Evolutionary conservation across 768 basidiomycete species (phyloP).

Genomic region (Dioszegia crocea): DNA sequence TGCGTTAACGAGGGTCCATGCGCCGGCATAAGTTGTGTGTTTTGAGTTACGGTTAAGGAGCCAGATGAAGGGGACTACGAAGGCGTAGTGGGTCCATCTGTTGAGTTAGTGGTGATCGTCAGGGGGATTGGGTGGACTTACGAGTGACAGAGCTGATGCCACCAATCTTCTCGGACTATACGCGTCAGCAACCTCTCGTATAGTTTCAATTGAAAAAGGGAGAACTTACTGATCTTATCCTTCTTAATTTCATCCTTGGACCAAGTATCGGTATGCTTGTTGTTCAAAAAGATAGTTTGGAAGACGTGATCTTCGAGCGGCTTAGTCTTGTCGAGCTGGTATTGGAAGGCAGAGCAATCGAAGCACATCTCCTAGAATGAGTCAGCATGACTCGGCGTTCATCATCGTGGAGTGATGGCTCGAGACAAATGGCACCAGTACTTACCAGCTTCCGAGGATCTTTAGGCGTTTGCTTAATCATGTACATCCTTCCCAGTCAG

Average conservation of each 20-base stretch:
- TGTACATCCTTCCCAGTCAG: conserved; percentile 48
- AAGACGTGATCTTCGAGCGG: conserved; percentile 51
- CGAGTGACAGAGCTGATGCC: conserved; percentile 50
- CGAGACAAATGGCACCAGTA: background rate
- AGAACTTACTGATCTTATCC: conserved; percentile 50
- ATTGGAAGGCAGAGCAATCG: conserved; percentile 47
- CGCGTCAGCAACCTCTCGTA: too few species aligned
- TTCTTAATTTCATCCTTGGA: conserved; percentile 50
- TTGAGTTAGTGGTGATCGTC: background rate
- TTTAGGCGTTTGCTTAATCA: conserved; percentile 49
- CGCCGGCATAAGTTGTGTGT: conserved; percentile 49
- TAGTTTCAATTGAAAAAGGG: too few species aligned
- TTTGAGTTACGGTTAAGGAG: conserved; percentile 48
- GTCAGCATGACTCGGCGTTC: too few species aligned
- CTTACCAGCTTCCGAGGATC: conserved; percentile 46
- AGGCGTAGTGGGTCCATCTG: conserved; percentile 44
- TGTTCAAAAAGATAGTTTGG: conserved; percentile 54
- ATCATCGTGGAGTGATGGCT: background rate
- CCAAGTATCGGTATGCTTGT: conserved; percentile 51
- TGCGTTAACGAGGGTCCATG: conserved; percentile 53
- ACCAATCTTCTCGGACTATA: conserved; percentile 50
- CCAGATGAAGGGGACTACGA: conserved; percentile 51
- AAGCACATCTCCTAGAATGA: conserved; percentile 50
- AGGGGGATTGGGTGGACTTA: conserved; percentile 8
- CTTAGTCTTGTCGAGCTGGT: conserved; percentile 43